These are phyloP conservation scores for Melampsora larici-populina DNA, from an alignment of 1,284 basidiomycete species.

Conservation along the genomic window DNA sequence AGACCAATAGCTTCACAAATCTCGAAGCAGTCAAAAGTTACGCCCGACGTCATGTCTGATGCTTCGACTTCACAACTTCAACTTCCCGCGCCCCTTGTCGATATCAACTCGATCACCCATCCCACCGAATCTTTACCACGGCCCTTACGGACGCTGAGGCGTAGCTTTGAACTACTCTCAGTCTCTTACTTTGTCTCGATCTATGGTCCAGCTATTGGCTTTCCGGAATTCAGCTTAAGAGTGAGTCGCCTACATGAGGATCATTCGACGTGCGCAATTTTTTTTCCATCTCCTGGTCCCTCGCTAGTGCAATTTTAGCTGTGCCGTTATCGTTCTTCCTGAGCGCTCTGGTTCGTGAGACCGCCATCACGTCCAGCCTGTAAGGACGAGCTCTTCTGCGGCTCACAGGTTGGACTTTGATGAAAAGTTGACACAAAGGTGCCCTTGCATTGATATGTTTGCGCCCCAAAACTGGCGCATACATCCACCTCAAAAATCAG, in stretches of 20 bases:
- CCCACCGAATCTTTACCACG: constrained; percentile 16
- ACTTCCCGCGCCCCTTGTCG: not conserved
- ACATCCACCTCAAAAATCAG: too few species aligned
- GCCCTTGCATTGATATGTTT: too few species aligned
- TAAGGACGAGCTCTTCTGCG: not conserved
- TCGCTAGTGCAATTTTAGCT: not conserved
- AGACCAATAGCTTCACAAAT: too few species aligned
- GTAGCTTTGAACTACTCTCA: constrained; percentile 27
- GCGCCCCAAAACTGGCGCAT: too few species aligned
- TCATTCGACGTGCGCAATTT: not conserved
- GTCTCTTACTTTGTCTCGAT: constrained; percentile 33
- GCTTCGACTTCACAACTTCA: constrained; percentile 1
- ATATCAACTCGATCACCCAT: constrained; percentile 10
- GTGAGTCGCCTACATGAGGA: constrained; percentile 1
- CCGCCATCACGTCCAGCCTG: not conserved
- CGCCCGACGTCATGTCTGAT: not conserved
- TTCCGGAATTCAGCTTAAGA: constrained; percentile 30
- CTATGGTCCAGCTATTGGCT: constrained; percentile 16
- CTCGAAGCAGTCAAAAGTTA: too few species aligned
- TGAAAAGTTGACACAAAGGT: too few species aligned
- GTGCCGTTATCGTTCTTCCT: not conserved
- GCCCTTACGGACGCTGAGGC: constrained; percentile 25
- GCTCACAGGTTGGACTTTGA: too few species aligned
- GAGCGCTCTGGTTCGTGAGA: not conserved
- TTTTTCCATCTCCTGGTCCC: not conserved